These are phyloP conservation scores for Hydrangea macrophylla DNA, from an alignment of 148 eudicot genomes.

Conservation along the genomic window DNA sequence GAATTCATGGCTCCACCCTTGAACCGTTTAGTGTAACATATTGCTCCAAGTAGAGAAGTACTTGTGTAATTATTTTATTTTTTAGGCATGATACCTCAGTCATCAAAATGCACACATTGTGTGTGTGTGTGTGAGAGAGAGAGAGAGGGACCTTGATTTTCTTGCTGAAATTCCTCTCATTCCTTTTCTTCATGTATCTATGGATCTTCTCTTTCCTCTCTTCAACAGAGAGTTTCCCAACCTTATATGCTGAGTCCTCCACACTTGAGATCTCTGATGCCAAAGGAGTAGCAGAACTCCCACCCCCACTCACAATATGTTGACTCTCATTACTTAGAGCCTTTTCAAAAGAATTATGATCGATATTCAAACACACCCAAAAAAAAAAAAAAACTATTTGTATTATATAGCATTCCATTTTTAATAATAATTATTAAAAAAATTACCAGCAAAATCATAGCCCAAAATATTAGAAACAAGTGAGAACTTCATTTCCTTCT, in stretches of 20 bases:
- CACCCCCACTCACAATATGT: conserved; percentile 40
- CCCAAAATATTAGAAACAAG: not conserved
- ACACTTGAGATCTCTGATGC: conserved; percentile 66
- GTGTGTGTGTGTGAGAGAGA: not conserved
- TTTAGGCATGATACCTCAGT: not conserved
- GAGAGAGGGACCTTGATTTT: conserved; percentile 72
- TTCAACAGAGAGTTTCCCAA: conserved; percentile 72
- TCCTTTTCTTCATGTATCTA: conserved; percentile 85
- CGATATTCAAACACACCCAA: not conserved
- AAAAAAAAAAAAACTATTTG: not conserved
- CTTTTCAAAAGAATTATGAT: conserved; percentile 19
- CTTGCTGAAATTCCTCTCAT: conserved; percentile 90
- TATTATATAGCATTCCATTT: not conserved
- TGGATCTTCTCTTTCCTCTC: conserved; percentile 81
- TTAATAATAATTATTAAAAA: not conserved
- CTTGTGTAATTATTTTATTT: no score
- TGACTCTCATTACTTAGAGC: conserved; percentile 55
- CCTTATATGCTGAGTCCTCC: conserved; percentile 71
- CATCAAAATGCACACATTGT: no score
- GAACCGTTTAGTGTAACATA: no score
- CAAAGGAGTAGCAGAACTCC: conserved; percentile 46
- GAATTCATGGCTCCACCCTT: no score
- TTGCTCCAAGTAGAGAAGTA: no score
- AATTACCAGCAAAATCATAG: not conserved
- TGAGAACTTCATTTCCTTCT: no score